Evolutionary conservation across 768 basidiomycete species (phyloP), one percentile per base, ranked within the genome.

Genomic region (Chalciporus pseudorubinellus): DNA sequence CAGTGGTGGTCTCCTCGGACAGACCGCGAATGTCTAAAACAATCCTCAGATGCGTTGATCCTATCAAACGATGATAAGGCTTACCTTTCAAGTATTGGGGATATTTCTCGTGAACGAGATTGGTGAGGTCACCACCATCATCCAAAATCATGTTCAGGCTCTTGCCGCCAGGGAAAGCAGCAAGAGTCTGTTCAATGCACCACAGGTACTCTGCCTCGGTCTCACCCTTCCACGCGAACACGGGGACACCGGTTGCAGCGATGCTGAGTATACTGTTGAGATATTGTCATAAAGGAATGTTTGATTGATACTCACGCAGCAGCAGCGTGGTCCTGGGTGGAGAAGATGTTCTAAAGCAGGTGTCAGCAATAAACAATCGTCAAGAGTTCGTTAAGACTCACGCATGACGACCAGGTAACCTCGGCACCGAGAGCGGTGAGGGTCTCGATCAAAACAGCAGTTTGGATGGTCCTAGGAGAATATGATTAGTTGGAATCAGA

Each of bases 181-280:
- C 71, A 59, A 99, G 71, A 42, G 92, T 90, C 75, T 99, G 97
- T 67, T 98, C 93, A 61, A 99, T 92, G 71, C 95, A 98, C 97
- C 97, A 99, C 59, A 73, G 67, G 75, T 98, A 98, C 70, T 99
- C 97, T 72, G 98, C 97, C 69, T 98, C 97, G 41, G 95, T 95
- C 79, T 99, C 97, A 50, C 97, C 97, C 78, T 99, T 99, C 97
- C 97, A 99, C 38, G 97, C 97, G 67, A 85, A 99, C 64, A 98
- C 97, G 59, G 97, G 97, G 50, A 98, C 91, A 60, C 95, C 95
- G 53, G 97, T 98, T 16, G 94, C 95, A 58, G 95, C 95, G 58
- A 98, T 98, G 59, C 90, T 92, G 62, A 19, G 50, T 11, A 54
- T 4, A 24, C 3, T 13, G 7, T 46, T 60, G 34, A 57, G 19